Base-by-base conservation (phyloP, 768 basidiomycete genomes). In the Xerocomellus amylosporus region DNA sequence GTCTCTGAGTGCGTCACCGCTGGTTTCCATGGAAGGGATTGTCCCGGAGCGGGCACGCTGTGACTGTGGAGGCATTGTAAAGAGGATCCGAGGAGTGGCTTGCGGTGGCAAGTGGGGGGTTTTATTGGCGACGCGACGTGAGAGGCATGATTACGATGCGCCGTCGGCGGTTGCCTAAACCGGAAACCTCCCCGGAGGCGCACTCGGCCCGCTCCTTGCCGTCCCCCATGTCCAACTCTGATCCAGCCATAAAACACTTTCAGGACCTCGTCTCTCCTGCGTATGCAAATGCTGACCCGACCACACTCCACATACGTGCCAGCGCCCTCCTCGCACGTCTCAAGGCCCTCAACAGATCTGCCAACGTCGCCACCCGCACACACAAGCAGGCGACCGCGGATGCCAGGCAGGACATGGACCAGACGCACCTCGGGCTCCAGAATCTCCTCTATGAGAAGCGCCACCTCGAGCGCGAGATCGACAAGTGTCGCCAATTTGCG, bases 401-500 rank as follows among this genome's bases (percentile, higher is more conserved):
- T 30, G 87, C 90, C 4, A 78, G 92, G 50, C 86, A 87, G 39
- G 87, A 92, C 53, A 93, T 95, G 90, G 93, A 94, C 73, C 86
- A 92, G 72, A 86, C 90, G 0, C 85, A 92, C 70, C 83, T 95
- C 37, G 84, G 85, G 20, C 80, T 91, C 30, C 91, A 95, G 72
- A 95, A 95, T 59, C 75, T 93, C 34, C 78, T 88, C 46, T 95
- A 94, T 61, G 92, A 95, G 72, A 91, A 90, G 66, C 80, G 90
- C 26, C 91, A 95, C 64, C 82, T 95, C 6, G 90, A 93, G 70
- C 80, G 90, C 53, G 93, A 95, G 74, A 95, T 95, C 34, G 88
- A 91, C 63, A 93, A 93, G 67, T 95, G 93, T 72, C 82, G 90
- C 45, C 91, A 94, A 66, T 95, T 93, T 66, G 90, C 88, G 91